Conservation (phyloP, 176 grass and related monocot genomes). For the Eragrostis nindensis region DNA sequence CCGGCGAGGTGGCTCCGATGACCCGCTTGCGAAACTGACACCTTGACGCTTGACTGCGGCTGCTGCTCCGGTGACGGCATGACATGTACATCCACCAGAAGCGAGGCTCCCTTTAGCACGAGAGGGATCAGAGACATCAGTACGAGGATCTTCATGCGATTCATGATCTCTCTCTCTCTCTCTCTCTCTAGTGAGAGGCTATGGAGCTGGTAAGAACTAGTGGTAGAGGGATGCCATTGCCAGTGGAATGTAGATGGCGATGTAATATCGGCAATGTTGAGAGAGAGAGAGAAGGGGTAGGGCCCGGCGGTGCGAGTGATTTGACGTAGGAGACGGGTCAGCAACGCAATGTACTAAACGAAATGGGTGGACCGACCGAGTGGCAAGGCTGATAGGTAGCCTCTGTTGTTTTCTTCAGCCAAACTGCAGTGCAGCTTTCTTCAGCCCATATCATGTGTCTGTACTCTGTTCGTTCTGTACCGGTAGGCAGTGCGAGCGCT, state of each 20-base stretch:
- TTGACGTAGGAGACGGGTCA: slow-evolving; percentile 41
- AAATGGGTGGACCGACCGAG: background rate
- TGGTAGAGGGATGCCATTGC: background rate
- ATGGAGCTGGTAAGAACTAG: slow-evolving; percentile 18
- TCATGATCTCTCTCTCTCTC: slow-evolving; percentile 32
- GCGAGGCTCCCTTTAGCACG: slow-evolving; percentile 37
- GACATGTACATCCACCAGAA: slow-evolving; percentile 45
- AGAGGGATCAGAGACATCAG: slow-evolving; percentile 53
- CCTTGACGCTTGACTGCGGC: background rate
- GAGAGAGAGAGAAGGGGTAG: slow-evolving; percentile 8
- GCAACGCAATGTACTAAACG: background rate
- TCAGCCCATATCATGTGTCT: background rate
- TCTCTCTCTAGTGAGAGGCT: slow-evolving; percentile 3
- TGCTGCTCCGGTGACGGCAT: background rate
- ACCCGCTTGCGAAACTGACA: background rate
- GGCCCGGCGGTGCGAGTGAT: slow-evolving; percentile 23
- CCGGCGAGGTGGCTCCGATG: background rate
- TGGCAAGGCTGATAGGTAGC: background rate
- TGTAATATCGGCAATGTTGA: too few species aligned
- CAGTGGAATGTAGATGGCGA: slow-evolving; percentile 1
- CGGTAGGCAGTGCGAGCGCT: background rate
- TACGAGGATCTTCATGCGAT: slow-evolving; percentile 48
- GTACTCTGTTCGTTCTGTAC: background rate
- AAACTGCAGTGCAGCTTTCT: slow-evolving; percentile 27
- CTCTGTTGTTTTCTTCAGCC: slow-evolving; percentile 13